phyloP scores from a whole-genome alignment of 2,329 filamentous ascomycete species.

The Malbranchea cinnamomea region DNA sequence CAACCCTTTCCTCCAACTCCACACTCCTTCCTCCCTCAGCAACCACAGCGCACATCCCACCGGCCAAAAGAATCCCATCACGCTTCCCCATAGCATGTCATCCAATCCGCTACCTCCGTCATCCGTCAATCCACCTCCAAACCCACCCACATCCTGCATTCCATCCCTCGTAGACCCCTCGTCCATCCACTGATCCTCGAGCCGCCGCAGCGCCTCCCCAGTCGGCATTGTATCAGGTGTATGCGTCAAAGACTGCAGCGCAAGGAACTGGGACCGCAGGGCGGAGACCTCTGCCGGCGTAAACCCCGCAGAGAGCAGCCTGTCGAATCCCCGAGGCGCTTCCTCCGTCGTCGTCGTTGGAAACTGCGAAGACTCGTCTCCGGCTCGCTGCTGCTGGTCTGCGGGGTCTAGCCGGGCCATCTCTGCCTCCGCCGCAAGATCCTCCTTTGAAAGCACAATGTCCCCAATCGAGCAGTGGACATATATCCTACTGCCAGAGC shows the following conservation, averaged over 20 bases:
- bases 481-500: constrained; percentile 67
- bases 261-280: constrained; percentile 75
- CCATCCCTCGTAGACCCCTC: constrained; percentile 33
- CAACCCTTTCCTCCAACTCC: constrained; percentile 68
- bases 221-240: constrained; percentile 83
- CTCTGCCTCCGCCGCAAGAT: constrained; percentile 53
- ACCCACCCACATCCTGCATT: constrained; percentile 19
- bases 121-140: constrained; percentile 18
- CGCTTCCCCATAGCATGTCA: constrained; percentile 71
- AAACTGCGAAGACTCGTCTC: background rate
- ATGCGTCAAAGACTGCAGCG: constrained; percentile 65
- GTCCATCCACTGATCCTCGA: constrained; percentile 90
- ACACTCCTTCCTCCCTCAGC: constrained; percentile 73
- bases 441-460: constrained; percentile 50
- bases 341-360: constrained; percentile 33
- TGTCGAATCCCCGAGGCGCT: constrained; percentile 70
- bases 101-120: constrained; percentile 39
- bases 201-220: constrained; percentile 54
- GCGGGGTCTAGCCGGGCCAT: constrained; percentile 5
- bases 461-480: constrained; percentile 86
- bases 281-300: constrained; percentile 68
- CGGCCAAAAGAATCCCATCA: constrained; percentile 92
- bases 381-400: constrained; percentile 3
- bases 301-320: constrained; percentile 68
- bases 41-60: constrained; percentile 75